Percentiles rank a stretch among this genome's conserved stretches.
These are phyloP conservation scores for Exserohilum rostratum DNA, from an alignment of 2,329 filamentous ascomycete species.

Conservation along the genomic window DNA sequence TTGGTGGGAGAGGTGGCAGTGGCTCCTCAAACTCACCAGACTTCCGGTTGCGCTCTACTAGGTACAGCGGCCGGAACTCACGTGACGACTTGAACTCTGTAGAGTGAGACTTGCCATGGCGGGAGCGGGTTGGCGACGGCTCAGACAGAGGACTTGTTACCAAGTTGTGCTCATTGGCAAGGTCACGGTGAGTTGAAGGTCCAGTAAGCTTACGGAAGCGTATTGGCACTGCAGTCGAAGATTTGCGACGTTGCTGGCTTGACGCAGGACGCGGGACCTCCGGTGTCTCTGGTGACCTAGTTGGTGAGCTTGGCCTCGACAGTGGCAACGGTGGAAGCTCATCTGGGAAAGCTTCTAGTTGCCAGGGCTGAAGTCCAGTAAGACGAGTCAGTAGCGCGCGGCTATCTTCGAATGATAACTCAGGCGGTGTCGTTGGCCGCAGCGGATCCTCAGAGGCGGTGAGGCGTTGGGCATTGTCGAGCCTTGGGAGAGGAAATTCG, in stretches of 20 bases:
- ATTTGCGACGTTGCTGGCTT: constrained; percentile 32
- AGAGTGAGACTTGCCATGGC: constrained; percentile 56
- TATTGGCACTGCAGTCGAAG: constrained; percentile 60
- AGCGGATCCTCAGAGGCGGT: constrained; percentile 27
- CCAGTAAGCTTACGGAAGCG: constrained; percentile 58
- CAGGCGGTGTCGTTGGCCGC: constrained; percentile 40
- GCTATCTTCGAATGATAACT: constrained; percentile 39
- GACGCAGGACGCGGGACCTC: constrained; percentile 27
- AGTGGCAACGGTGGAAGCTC: constrained; percentile 43
- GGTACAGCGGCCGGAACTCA: constrained; percentile 81
- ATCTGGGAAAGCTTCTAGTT: constrained; percentile 43
- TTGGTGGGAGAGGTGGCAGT: constrained; percentile 60
- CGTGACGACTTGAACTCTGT: constrained; percentile 61
- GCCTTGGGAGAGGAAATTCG: constrained; percentile 36
- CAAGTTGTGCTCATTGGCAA: constrained; percentile 46
- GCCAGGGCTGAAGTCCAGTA: constrained; percentile 45
- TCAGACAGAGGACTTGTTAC: constrained; percentile 30
- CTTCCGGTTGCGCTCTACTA: constrained; percentile 69
- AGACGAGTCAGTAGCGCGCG: constrained; percentile 42
- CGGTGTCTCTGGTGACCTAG: constrained; percentile 35
- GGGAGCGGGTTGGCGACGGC: constrained; percentile 51
- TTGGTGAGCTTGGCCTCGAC: constrained; percentile 40
- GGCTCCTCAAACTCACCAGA: constrained; percentile 44
- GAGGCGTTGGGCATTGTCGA: constrained; percentile 32
- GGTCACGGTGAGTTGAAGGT: constrained; percentile 53